Evolutionary conservation across 2,329 filamentous ascomycete species (phyloP).

Genomic region (Fusarium sp.): DNA sequence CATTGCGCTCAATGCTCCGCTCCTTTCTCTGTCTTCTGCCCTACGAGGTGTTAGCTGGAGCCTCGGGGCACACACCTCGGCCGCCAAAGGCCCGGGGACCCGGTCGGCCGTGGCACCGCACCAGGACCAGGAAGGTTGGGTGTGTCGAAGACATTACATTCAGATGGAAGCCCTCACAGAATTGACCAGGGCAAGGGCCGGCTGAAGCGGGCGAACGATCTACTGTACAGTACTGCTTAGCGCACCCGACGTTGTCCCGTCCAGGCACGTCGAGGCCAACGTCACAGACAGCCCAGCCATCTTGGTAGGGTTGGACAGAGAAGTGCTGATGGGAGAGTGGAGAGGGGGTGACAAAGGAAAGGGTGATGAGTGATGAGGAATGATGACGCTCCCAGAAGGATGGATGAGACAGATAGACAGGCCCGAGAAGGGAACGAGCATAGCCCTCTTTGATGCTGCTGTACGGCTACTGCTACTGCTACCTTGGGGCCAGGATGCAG

Average conservation of each 20-base stretch:
- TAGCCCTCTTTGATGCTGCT: conserved; percentile 17
- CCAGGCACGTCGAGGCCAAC: conserved; percentile 11
- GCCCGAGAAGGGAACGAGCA: conserved; percentile 12
- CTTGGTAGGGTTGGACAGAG: conserved; percentile 1
- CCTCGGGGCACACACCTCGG: background rate
- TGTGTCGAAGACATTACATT: background rate
- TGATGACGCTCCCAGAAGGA: conserved; percentile 3
- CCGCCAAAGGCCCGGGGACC: background rate
- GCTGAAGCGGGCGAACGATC: conserved; percentile 19
- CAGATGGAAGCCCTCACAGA: background rate
- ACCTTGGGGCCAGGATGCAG: conserved; percentile 12
- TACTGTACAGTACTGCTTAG: background rate
- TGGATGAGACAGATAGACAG: background rate
- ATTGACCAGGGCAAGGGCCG: background rate
- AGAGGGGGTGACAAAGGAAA: background rate
- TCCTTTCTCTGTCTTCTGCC: conserved; percentile 12
- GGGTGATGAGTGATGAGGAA: background rate
- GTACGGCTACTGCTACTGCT: conserved; percentile 25
- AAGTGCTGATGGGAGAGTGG: background rate
- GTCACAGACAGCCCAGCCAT: background rate
- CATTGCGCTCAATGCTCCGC: background rate
- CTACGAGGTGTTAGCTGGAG: background rate
- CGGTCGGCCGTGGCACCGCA: background rate
- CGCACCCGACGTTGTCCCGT: conserved; percentile 23
- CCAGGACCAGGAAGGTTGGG: background rate